A percentile compares a stretch with the other conserved stretches of the same genome.
These are phyloP conservation scores for Syncephalastrum racemosum DNA, from an alignment of 371 early-diverging fungal genomes.

Conservation along the genomic window DNA sequence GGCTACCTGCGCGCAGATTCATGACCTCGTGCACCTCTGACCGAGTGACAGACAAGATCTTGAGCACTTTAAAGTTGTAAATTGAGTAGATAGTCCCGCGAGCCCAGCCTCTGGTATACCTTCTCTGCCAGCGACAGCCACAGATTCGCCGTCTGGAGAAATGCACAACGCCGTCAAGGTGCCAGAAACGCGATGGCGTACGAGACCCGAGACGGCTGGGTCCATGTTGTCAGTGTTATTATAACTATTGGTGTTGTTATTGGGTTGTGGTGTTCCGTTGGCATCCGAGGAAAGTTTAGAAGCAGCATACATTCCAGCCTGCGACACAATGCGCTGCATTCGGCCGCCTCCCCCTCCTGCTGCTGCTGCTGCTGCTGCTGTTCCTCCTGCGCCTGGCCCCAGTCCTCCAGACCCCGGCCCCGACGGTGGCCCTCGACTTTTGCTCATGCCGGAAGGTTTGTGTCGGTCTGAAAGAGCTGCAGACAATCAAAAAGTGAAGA, in stretches of 20 bases:
- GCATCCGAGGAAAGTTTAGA: slow-evolving; percentile 17
- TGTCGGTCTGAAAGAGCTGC: no score
- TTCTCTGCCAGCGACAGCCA: slow-evolving; percentile 76
- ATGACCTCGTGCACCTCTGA: slow-evolving; percentile 59
- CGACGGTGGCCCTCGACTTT: no score
- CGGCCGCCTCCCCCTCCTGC: slow-evolving; percentile 9
- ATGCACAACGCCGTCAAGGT: slow-evolving; percentile 63
- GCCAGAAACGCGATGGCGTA: slow-evolving; percentile 42
- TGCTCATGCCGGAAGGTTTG: no score
- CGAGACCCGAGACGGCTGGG: slow-evolving; percentile 7
- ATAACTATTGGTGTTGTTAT: not conserved
- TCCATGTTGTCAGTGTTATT: not conserved
- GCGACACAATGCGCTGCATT: slow-evolving; percentile 26
- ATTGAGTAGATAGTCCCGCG: not conserved
- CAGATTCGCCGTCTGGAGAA: slow-evolving; percentile 63
- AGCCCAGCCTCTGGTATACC: slow-evolving; percentile 35
- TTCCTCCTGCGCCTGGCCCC: no score
- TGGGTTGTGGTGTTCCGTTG: not conserved
- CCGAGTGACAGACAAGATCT: slow-evolving; percentile 60
- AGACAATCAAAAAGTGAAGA: slow-evolving; percentile 2
- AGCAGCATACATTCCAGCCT: slow-evolving; percentile 19
- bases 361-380: no score
- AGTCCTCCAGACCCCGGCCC: no score
- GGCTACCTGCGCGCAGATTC: slow-evolving; percentile 71
- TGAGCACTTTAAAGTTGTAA: slow-evolving; percentile 53